Percentiles rank a stretch among this genome's conserved stretches.
Conservation (phyloP, 2,329 filamentous ascomycete genomes). For the Grosmannia penicillata region DNA sequence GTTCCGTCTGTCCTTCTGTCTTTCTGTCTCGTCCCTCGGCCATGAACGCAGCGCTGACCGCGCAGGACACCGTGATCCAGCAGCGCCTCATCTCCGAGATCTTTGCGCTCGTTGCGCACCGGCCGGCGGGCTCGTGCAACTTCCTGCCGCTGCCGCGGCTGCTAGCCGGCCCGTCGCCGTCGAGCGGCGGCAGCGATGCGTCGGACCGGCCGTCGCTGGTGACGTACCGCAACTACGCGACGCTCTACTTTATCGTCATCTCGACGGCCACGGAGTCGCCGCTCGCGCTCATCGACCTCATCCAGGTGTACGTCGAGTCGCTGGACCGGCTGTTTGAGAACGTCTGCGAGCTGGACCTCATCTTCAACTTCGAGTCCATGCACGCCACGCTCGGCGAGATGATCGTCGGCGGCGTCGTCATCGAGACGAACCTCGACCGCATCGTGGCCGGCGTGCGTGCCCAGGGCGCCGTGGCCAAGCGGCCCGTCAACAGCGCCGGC, state of each 20-base stretch:
- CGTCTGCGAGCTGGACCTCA: conserved; percentile 93
- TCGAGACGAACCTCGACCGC: conserved; percentile 79
- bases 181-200: too few species aligned
- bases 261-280: conserved; percentile 93
- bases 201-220: conserved; percentile 80
- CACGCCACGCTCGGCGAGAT: conserved; percentile 86
- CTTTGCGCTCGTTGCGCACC: conserved; percentile 86
- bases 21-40: background rate
- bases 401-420: conserved; percentile 87
- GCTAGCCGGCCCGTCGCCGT: conserved; percentile 47
- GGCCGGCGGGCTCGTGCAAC: conserved; percentile 86
- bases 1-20: background rate
- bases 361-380: conserved; percentile 97
- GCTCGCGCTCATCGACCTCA: conserved; percentile 85
- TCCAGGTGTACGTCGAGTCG: conserved; percentile 95
- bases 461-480: conserved; percentile 64
- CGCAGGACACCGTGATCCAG: conserved; percentile 88
- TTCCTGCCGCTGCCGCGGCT: conserved; percentile 71
- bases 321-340: conserved; percentile 94
- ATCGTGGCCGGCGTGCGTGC: conserved; percentile 74
- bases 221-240: conserved; percentile 96
- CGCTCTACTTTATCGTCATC: conserved; percentile 96
- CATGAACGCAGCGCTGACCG: too few species aligned
- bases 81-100: conserved; percentile 95
- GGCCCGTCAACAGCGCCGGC: conserved; percentile 57